Percentiles rank a stretch among this genome's conserved stretches.
These are phyloP conservation scores for Elsinoe ampelina DNA, from an alignment of 2,329 filamentous ascomycete species.

Conservation along the genomic window DNA sequence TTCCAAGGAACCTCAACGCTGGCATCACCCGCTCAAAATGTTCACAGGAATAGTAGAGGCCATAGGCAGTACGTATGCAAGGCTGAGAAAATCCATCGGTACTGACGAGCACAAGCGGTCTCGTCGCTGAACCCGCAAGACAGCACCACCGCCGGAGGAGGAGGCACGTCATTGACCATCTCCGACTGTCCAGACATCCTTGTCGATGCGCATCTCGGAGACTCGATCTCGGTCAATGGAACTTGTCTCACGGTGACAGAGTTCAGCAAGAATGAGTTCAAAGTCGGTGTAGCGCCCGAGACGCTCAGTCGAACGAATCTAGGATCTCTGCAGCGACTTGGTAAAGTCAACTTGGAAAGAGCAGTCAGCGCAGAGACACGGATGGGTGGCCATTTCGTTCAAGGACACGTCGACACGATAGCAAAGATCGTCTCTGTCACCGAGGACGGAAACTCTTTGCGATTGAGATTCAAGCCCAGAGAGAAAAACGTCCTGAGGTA, in stretches of 20 bases:
- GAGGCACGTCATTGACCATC: constrained; percentile 86
- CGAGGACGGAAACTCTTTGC: constrained; percentile 82
- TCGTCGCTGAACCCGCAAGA: constrained; percentile 72
- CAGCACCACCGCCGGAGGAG: constrained; percentile 57
- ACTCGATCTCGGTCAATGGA: constrained; percentile 93
- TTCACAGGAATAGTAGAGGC: constrained; percentile 93
- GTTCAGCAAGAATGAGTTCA: constrained; percentile 59
- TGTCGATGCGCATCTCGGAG: constrained; percentile 72
- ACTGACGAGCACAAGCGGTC: constrained; percentile 54
- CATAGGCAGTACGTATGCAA: constrained; percentile 66
- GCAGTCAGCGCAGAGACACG: constrained; percentile 84
- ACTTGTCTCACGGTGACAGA: constrained; percentile 89
- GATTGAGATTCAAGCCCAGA: constrained; percentile 69
- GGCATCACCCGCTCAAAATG: constrained; percentile 47
- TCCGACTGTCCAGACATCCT: constrained; percentile 66
- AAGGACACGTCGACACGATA: constrained; percentile 90
- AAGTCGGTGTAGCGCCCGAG: constrained; percentile 88
- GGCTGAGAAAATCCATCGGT: neutral
- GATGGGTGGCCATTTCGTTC: constrained; percentile 97
- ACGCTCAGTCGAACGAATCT: constrained; percentile 93
- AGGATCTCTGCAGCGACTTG: constrained; percentile 57
- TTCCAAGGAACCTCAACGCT: neutral
- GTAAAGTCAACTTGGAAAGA: constrained; percentile 82
- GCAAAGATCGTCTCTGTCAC: constrained; percentile 64
- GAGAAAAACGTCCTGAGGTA: constrained; percentile 66